Evolutionary conservation across 768 basidiomycete genomes (phyloP).

Genomic region (Leccinum uliginosum): DNA sequence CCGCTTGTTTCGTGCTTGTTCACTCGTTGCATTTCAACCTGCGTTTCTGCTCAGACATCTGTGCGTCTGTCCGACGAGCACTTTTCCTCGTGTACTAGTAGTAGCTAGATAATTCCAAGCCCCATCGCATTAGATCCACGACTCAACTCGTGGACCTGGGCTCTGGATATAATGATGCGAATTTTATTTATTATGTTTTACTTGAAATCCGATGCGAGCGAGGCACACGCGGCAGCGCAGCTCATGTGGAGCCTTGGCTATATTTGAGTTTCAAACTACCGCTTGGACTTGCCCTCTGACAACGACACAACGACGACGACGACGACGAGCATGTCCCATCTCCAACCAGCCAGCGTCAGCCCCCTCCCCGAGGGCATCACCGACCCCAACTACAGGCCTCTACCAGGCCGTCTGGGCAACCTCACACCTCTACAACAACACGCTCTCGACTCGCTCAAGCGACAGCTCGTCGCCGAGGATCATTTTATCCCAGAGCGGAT

Average conservation of each 20-base stretch:
- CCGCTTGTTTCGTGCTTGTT: constrained; percentile 3
- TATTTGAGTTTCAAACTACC: constrained; percentile 14
- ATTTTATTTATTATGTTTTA: not conserved
- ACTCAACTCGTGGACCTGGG: constrained; percentile 34
- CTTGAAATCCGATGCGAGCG: not conserved
- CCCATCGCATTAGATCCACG: constrained; percentile 31
- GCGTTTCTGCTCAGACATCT: constrained; percentile 20
- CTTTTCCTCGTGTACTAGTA: constrained; percentile 24
- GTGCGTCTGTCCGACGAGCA: constrained; percentile 17
- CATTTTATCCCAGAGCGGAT: constrained; percentile 59
- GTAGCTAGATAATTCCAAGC: constrained; percentile 24
- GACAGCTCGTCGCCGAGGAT: constrained; percentile 57
- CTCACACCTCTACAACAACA: constrained; percentile 58
- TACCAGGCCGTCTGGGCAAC: constrained; percentile 77
- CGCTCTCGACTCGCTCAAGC: constrained; percentile 64
- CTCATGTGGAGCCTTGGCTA: not conserved
- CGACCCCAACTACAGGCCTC: constrained; percentile 60
- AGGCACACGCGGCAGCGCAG: not conserved
- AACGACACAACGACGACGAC: not conserved
- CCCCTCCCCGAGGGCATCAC: constrained; percentile 56
- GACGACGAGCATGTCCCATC: constrained; percentile 26
- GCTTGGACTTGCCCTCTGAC: not conserved
- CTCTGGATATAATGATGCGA: constrained; percentile 34
- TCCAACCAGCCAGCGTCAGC: constrained; percentile 46
- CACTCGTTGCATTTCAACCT: constrained; percentile 32